Base-by-base conservation (phyloP, 768 basidiomycete genomes). In the Rhizopogon salebrosus region DNA sequence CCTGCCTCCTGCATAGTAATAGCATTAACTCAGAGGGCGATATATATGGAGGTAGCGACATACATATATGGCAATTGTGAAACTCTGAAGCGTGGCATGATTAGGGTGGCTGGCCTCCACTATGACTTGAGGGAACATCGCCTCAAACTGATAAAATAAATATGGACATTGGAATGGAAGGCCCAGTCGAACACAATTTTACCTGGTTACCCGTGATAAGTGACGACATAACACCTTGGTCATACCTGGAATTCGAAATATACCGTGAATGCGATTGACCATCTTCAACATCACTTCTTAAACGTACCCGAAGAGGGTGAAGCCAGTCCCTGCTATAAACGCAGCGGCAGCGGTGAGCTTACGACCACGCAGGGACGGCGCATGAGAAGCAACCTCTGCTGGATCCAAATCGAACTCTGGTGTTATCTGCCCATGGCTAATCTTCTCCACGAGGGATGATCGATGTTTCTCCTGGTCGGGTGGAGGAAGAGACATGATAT, bases 221-320 rank as follows among this genome's bases (percentile, higher is more conserved):
- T 4, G 72, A 70, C n/a, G 66, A 65, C 73, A 78, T 71, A 27
- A 75, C 72, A 49, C 76, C 70, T 52, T 75, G 72, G 53, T 77
- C 74, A 55, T 74, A 76, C 3, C 70, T 70, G 42, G 5, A 43
- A 13, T 14, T 39, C 16, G 37, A 11, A 24, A 34, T 27, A 23
- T n/a, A 16, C 35, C 22, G 26, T 48, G 24, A 24, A 6, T 18
- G 18, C 42, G n/a, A 40, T 39, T 10, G 36, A 6, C 9, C 31
- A 5, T 54, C 26, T 9, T 22, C 18, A 24, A 42, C 20, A 24
- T 31, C 16, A 38, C 48, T 39, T 14, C 31, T 41, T 6, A 11
- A n/a, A 60, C 65, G 49, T 26, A 69, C 59, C 75, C 75, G 50
- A 74, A 71, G 9, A 70, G 55, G 8, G 68, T 70, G 61, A 72